Evolutionary conservation across 148 eudicot species (phyloP), one percentile per base, ranked within the genome.

Genomic region (Polygonum aviculare): DNA sequence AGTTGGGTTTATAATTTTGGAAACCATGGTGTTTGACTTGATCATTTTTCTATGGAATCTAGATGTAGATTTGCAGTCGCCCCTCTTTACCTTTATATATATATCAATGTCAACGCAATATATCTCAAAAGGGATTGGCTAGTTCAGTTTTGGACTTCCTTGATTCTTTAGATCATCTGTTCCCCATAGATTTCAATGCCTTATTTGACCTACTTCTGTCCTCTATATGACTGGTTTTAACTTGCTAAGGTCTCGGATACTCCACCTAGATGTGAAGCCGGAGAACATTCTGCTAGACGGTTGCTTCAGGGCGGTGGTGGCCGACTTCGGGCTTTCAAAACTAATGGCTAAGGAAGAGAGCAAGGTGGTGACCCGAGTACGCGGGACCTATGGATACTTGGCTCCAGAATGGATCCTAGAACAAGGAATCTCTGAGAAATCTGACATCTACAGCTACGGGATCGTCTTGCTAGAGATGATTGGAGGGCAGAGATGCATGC

Each of bases 381-480:
- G 97, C 2, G 98, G 98, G 26, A 94, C 98, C 19, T 85, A 77
- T 70, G 98, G 98, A 21, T 94, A 94, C 76, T 75, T 94, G 8
- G 98, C 98, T n/a, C 98, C 98, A 0, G 98, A 94, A 49, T 94
- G 97, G 98, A 74, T 94, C 21, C 60, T 90, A 69, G 92, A 91
- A 50, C 78, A 85, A 18, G 92, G 97, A 0, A 76, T 90, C 31
- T 88, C 95, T 0, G 91, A 87, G 73, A 94, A 94, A 65, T 90
- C 86, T 19, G 98, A 94, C 74, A 84, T 94, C 0, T 94, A 85
- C 38, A 90, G 97, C 57, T 94, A 70, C 4, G 98, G 98, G 36
- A 89, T 94, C 89, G 97, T 94, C 44, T 85, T 94, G 35, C 77
- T 91, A 74, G 98, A 94, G 87, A 81, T 91, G 48, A 82, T 94